A percentile compares a stretch with the other conserved stretches of the same genome.
Evolutionary conservation across 768 basidiomycete species (phyloP).

Genomic region (Psilocybe cyanescens): DNA sequence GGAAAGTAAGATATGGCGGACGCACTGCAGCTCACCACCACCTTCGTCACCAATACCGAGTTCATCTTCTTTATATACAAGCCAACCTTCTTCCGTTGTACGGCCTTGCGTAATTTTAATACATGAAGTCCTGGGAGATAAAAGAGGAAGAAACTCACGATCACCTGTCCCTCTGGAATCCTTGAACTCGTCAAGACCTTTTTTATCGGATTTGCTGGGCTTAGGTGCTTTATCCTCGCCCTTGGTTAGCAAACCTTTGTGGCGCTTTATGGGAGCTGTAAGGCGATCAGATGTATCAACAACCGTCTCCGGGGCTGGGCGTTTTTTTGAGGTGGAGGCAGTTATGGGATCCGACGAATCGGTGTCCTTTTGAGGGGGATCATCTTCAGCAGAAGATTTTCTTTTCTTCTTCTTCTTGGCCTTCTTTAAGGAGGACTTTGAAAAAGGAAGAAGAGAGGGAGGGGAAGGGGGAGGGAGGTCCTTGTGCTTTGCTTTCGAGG

Average conservation of each 20-base stretch:
- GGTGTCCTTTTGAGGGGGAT: not conserved
- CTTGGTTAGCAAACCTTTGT: conserved; percentile 30
- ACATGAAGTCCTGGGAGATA: not conserved
- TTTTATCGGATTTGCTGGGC: conserved; percentile 8
- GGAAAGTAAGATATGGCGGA: conserved; percentile 21
- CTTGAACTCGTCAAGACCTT: conserved; percentile 43
- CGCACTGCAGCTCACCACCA: conserved; percentile 59
- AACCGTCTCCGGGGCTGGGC: conserved; percentile 60
- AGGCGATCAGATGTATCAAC: conserved; percentile 59
- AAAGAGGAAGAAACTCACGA: conserved; percentile 48
- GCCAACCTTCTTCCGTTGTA: conserved; percentile 80
- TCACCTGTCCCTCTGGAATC: conserved; percentile 78
- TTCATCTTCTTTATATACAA: conserved; percentile 83
- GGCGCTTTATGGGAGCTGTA: conserved; percentile 37
- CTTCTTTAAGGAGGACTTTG: conserved; percentile 36
- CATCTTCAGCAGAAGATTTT: conserved; percentile 17
- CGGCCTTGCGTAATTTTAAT: conserved; percentile 51
- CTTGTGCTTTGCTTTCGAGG: conserved; percentile 46
- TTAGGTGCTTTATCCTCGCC: conserved; percentile 14
- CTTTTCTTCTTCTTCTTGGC: conserved; percentile 51
- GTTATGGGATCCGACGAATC: conserved; percentile 9
- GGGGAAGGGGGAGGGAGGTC: conserved; percentile 21
- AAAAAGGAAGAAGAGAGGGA: conserved; percentile 31
- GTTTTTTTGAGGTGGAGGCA: conserved; percentile 34
- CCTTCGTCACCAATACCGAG: conserved; percentile 69